These are phyloP conservation scores for Phytophthora pistaciae DNA, from an alignment of 352 stramenopile genomes.

Conservation along the genomic window DNA sequence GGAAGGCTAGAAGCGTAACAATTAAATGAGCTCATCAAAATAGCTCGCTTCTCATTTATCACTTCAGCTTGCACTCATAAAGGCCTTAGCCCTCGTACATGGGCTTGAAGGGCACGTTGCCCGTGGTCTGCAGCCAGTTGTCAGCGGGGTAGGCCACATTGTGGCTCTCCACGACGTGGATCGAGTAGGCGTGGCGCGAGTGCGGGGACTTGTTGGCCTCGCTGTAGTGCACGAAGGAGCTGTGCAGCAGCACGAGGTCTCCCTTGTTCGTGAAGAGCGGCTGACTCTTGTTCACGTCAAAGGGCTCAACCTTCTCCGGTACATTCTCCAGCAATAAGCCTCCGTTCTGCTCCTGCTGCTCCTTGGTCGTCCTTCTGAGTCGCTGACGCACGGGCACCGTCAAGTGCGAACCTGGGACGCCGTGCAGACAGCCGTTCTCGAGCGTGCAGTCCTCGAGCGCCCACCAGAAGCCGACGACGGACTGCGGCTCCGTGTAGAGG, in stretches of 20 bases:
- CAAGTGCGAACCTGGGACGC: conserved; percentile 91
- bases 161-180: conserved; percentile 95
- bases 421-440: conserved; percentile 96
- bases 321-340: conserved; percentile 69
- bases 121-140: conserved; percentile 96
- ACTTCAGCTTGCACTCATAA: neutral
- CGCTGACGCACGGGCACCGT: conserved; percentile 87
- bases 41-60: neutral
- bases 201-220: conserved; percentile 91
- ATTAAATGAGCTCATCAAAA: neutral
- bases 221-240: conserved; percentile 95
- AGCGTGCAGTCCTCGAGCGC: conserved; percentile 95
- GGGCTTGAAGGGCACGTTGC: conserved; percentile 64
- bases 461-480: conserved; percentile 96
- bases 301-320: conserved; percentile 55
- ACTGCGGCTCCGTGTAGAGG: conserved; percentile 96
- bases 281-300: conserved; percentile 64
- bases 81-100: conserved; percentile 61
- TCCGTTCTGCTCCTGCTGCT: conserved; percentile 49
- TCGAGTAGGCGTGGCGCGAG: conserved; percentile 95
- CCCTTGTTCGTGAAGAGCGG: conserved; percentile 92
- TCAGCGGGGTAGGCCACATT: conserved; percentile 83
- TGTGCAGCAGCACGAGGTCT: conserved; percentile 94
- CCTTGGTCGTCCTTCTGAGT: conserved; percentile 76
- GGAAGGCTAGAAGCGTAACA: neutral